A percentile compares a stretch with the other conserved stretches of the same genome.
These are phyloP conservation scores for Cytospora schulzeri DNA, from an alignment of 2,329 filamentous ascomycete species.

Conservation along the genomic window DNA sequence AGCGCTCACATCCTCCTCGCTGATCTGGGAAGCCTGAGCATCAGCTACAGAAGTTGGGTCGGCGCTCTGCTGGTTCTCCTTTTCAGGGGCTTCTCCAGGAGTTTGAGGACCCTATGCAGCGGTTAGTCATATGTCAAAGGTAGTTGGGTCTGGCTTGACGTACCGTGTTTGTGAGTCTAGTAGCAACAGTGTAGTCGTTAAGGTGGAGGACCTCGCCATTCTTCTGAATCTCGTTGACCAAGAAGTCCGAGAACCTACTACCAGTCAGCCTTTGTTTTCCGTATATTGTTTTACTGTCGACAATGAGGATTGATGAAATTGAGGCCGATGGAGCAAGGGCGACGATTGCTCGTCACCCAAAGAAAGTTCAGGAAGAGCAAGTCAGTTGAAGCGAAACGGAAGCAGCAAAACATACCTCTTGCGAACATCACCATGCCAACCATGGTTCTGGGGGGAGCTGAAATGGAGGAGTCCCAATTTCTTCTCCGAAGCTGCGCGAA, in stretches of 20 bases:
- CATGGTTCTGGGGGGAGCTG: slow-evolving; percentile 42
- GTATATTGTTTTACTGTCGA: background rate
- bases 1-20: slow-evolving; percentile 38
- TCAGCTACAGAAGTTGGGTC: slow-evolving; percentile 5
- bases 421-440: slow-evolving; percentile 47
- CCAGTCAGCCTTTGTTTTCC: slow-evolving; percentile 18
- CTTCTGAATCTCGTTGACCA: slow-evolving; percentile 84
- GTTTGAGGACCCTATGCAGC: slow-evolving; percentile 7
- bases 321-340: background rate
- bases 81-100: slow-evolving; percentile 15
- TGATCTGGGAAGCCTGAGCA: slow-evolving; percentile 29
- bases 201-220: slow-evolving; percentile 78
- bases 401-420: slow-evolving; percentile 42
- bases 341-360: background rate
- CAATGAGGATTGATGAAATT: slow-evolving; percentile 1
- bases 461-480: slow-evolving; percentile 46
- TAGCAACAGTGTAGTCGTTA: slow-evolving; percentile 34
- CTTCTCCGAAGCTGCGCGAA: slow-evolving; percentile 38
- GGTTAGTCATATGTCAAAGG: background rate
- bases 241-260: slow-evolving; percentile 80
- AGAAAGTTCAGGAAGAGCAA: background rate
- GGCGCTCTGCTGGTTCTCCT: slow-evolving; percentile 32
- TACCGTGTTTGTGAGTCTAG: slow-evolving; percentile 15
- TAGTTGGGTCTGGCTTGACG: slow-evolving; percentile 16
- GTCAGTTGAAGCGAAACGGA: background rate